Evolutionary conservation across 768 basidiomycete genomes (phyloP), one percentile per base, ranked within the genome.

Genomic region (Lactarius akahatsu): DNA sequence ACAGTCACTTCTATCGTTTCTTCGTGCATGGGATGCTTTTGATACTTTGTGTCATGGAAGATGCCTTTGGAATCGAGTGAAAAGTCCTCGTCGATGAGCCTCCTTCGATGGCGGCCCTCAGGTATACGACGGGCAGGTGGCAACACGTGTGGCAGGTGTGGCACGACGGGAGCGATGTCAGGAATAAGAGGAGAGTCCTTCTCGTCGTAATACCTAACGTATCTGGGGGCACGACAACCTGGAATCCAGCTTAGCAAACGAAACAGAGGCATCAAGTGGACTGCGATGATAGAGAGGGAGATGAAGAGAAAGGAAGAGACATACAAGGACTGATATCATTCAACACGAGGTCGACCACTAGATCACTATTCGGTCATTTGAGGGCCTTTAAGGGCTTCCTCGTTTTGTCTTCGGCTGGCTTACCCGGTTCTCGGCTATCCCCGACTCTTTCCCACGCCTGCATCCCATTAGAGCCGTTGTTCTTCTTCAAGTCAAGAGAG

Each of bases 61-160:
- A 20, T 45, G 20, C 26, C 7, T n/a, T 40, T 38, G 26, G 32
- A 30, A 8, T 47, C 28, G 11, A 20, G 43, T 5, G 23, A 20
- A 11, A 55, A 63, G 38, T 67, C 66, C 43, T 67, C 62, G 58
- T 67, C 66, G 58, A 67, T 63, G 43, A 56, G 62, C 26, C 66
- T 62, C 43, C 66, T 63, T 45, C 47, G 66, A 60, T 67, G 32
- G 40, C 26, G 57, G 11, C 41, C 47, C 41, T 59, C 66, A 0
- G 66, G 62, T 34, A 59, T 59, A 10, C 58, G 50, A 28, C 58
- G 59, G 11, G 41, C 28, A 18, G 58, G 34, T 32, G 66, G 52
- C 3, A 60, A 45, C 38, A 62, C 65, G 57, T 59, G 65, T 32
- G 62, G 58, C 34, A 55, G 62, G 58, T 59, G 66, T 38, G 58